phyloP scores from a whole-genome alignment of 1,284 basidiomycete species.

The Pterulicium gracile region DNA sequence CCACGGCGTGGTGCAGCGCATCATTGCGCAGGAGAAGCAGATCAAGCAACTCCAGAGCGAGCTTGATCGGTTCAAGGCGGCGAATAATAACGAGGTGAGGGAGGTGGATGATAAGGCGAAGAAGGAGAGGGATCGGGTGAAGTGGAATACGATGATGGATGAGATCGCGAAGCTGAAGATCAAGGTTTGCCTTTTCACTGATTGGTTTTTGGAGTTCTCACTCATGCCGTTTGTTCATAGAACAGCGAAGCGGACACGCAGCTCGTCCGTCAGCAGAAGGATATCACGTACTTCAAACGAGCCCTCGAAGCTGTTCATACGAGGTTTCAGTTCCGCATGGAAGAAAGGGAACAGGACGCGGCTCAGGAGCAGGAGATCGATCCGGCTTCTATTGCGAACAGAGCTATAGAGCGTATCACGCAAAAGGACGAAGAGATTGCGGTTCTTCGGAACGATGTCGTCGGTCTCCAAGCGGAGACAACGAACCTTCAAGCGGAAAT shows the following conservation, averaged over 20 bases:
- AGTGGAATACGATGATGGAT: slow-evolving; percentile 67
- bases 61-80: slow-evolving; percentile 49
- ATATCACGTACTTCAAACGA: slow-evolving; percentile 68
- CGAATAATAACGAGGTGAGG: slow-evolving; percentile 42
- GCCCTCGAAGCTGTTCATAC: slow-evolving; percentile 80
- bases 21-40: slow-evolving; percentile 80
- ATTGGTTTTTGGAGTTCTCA: not conserved
- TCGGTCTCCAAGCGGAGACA: slow-evolving; percentile 39
- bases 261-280: slow-evolving; percentile 54
- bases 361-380: slow-evolving; percentile 42
- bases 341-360: slow-evolving; percentile 29
- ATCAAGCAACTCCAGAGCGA: slow-evolving; percentile 67
- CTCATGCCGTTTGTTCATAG: slow-evolving; percentile 23
- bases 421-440: slow-evolving; percentile 64
- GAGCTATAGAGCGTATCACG: slow-evolving; percentile 59
- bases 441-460: slow-evolving; percentile 39
- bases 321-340: slow-evolving; percentile 48
- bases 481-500: slow-evolving; percentile 28
- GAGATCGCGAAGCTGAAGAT: slow-evolving; percentile 68
- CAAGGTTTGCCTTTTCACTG: slow-evolving; percentile 32
- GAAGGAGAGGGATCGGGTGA: slow-evolving; percentile 63
- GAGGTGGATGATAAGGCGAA: slow-evolving; percentile 67
- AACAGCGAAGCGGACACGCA: slow-evolving; percentile 40
- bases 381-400: slow-evolving; percentile 58
- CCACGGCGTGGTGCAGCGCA: slow-evolving; percentile 70